Percentiles rank a stretch among this genome's conserved stretches.
phyloP scores from a whole-genome alignment of 345 rosid genomes.

The Pistacia integerrima region DNA sequence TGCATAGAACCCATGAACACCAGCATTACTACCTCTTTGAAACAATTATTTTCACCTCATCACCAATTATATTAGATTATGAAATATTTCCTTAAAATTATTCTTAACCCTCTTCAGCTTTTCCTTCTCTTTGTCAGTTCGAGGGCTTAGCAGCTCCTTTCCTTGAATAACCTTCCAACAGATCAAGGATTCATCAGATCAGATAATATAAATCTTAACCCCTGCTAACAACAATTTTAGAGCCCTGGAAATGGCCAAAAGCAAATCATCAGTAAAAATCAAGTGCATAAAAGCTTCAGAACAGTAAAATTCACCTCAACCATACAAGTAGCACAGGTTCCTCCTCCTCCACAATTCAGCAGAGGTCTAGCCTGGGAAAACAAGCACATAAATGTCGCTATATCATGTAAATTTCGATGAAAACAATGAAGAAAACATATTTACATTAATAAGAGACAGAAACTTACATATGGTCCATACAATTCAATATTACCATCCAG shows the following conservation, averaged over 20 bases:
- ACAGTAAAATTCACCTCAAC: conserved; percentile 61
- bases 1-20: conserved; percentile 26
- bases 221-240: background rate
- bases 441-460: background rate
- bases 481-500: conserved; percentile 74
- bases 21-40: background rate
- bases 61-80: background rate
- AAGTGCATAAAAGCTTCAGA: too few species aligned
- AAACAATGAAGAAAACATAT: background rate
- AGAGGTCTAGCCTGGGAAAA: conserved; percentile 58
- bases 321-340: conserved; percentile 91
- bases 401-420: too few species aligned
- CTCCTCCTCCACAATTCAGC: conserved; percentile 88
- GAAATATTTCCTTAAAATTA: background rate
- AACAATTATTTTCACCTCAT: background rate
- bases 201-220: background rate
- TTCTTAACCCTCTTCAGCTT: conserved; percentile 68
- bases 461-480: conserved; percentile 89
- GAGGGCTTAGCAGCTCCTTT: conserved; percentile 74
- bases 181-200: background rate
- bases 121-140: conserved; percentile 78
- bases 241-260: background rate
- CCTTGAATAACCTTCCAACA: conserved; percentile 66
- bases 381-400: background rate
- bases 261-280: background rate